phyloP scores from a whole-genome alignment of 805 yeast genomes.

The Metschnikowia amazonensis region DNA sequence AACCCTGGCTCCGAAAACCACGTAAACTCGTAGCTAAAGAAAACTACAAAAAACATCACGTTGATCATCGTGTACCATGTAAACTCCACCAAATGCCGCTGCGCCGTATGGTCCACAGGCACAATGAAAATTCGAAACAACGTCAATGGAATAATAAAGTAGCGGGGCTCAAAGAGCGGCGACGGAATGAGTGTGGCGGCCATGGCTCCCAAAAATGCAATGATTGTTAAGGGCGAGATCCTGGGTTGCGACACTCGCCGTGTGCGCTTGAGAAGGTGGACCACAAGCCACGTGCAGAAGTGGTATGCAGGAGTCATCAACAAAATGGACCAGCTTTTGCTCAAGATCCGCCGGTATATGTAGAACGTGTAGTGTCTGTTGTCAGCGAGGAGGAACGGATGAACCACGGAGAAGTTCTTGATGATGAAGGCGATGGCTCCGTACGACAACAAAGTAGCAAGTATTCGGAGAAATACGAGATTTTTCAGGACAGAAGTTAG shows the following conservation, averaged over 20 bases:
- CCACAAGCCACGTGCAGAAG: slow-evolving; percentile 42
- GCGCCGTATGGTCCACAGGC: slow-evolving; percentile 17
- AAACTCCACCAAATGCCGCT: slow-evolving; percentile 46
- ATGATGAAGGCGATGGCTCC: slow-evolving; percentile 43
- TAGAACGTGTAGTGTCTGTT: slow-evolving; percentile 93
- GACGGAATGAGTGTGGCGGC: slow-evolving; percentile 73
- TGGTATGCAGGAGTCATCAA: slow-evolving; percentile 68
- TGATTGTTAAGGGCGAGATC: slow-evolving; percentile 36
- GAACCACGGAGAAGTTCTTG: slow-evolving; percentile 64
- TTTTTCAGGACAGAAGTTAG: too few relatives aligned
- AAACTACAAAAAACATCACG: slow-evolving; percentile 48
- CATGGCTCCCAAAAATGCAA: slow-evolving; percentile 51
- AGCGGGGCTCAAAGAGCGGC: slow-evolving; percentile 91
- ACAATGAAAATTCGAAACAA: slow-evolving; percentile 61
- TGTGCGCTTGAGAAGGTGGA: slow-evolving; percentile 2
- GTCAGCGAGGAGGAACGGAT: slow-evolving; percentile 90
- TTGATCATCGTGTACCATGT: slow-evolving; percentile 61
- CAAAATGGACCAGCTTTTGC: slow-evolving; percentile 44
- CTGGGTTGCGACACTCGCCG: slow-evolving; percentile 9
- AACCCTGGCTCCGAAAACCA: slow-evolving; percentile 62
- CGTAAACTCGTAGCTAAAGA: slow-evolving; percentile 55
- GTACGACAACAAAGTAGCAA: slow-evolving; percentile 7
- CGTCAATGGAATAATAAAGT: slow-evolving; percentile 77
- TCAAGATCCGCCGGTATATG: slow-evolving; percentile 64
- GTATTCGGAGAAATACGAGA: background rate